Evolutionary conservation across 164 flowering plant species (phyloP).

Genomic region (Santalum album): DNA sequence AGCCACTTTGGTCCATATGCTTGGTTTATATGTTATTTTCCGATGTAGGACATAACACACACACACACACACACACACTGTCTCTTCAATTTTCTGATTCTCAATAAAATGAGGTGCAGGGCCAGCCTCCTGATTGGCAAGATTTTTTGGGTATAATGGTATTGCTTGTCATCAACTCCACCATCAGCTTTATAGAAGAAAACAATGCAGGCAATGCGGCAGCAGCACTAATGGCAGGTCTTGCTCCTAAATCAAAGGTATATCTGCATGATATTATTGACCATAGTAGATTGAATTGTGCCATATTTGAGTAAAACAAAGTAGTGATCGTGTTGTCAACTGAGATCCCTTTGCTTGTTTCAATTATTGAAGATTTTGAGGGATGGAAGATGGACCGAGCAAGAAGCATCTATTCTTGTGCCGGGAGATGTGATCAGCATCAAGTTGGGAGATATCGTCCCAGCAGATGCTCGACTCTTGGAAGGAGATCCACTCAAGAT

Average conservation of each 20-base stretch:
- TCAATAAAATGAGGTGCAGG: too few relatives aligned
- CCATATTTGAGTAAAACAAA: too few relatives aligned
- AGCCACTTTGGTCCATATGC: too few relatives aligned
- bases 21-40: too few relatives aligned
- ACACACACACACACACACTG: too few relatives aligned
- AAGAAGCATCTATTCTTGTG: neutral
- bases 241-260: constrained; percentile 5
- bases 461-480: constrained; percentile 2
- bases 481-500: constrained; percentile 3
- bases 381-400: constrained; percentile 2
- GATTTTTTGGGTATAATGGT: neutral
- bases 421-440: constrained; percentile 4
- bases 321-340: neutral
- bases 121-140: constrained; percentile 2
- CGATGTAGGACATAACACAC: too few relatives aligned
- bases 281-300: too few relatives aligned
- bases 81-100: too few relatives aligned
- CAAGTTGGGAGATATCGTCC: constrained; percentile 1
- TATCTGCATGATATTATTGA: neutral
- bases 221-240: constrained; percentile 2
- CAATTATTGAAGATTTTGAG: neutral
- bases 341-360: too few relatives aligned
- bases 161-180: neutral
- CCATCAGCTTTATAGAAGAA: constrained; percentile 5
- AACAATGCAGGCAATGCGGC: constrained; percentile 4